Conservation (phyloP, 441 rosid species). For the Croton laevigatus region DNA sequence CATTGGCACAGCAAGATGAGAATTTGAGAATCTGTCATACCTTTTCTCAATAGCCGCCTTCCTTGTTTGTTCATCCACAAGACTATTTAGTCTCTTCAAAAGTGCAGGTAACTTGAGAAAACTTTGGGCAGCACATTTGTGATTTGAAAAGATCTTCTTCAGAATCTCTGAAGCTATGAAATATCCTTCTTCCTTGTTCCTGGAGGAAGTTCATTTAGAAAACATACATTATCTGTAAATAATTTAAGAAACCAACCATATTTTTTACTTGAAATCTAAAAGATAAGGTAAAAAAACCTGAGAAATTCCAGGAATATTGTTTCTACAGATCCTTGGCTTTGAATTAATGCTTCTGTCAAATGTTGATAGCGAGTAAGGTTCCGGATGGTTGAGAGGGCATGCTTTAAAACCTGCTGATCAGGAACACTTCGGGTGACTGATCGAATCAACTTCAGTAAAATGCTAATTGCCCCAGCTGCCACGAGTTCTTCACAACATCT, state of each 20-base stretch:
- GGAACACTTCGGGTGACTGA: constrained; percentile 87
- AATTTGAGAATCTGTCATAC: constrained; percentile 25
- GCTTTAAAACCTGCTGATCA: constrained; percentile 81
- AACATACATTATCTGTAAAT: neutral
- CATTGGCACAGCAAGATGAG: too few relatives aligned
- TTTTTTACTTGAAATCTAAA: neutral
- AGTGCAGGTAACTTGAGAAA: constrained; percentile 57
- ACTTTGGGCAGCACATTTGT: constrained; percentile 42
- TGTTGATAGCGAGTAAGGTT: constrained; percentile 71
- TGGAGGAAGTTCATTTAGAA: constrained; percentile 21
- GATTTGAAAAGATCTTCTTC: constrained; percentile 56
- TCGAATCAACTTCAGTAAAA: constrained; percentile 57
- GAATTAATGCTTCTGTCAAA: constrained; percentile 57
- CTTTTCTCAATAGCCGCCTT: constrained; percentile 55
- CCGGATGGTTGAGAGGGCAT: constrained; percentile 71
- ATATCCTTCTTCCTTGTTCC: constrained; percentile 90
- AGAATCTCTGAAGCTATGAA: constrained; percentile 68
- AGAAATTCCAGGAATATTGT: constrained; percentile 62
- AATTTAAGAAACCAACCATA: neutral
- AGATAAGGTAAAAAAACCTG: constrained; percentile 41
- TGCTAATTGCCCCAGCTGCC: constrained; percentile 77
- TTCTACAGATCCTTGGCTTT: constrained; percentile 53
- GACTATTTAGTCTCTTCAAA: constrained; percentile 57
- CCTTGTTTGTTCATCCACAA: constrained; percentile 71
- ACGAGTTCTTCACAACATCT: constrained; percentile 88